Percentiles rank a stretch among this genome's conserved stretches.
Conservation (phyloP, 1,284 basidiomycete species). For the Mrakiaceae sp. region DNA sequence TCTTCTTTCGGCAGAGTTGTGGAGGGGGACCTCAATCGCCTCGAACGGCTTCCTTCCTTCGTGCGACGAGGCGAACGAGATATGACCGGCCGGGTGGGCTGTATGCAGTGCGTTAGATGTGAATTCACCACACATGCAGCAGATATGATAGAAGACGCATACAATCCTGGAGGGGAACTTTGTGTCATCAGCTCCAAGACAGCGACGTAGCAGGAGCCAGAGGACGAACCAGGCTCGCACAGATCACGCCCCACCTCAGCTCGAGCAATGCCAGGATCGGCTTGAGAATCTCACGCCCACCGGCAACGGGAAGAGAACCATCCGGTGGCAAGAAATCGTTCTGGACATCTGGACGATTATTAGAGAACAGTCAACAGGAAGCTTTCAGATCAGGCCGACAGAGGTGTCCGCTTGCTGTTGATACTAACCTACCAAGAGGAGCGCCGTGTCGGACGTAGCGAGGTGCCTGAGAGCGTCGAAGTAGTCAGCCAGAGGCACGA, state of each 20-base stretch:
- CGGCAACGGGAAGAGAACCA: conserved; percentile 45
- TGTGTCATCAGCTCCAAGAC: too few species aligned
- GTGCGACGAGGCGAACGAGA: conserved; percentile 54
- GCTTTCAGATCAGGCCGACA: too few species aligned
- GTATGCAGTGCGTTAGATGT: background rate
- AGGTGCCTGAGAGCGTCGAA: too few species aligned
- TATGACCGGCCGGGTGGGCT: conserved; percentile 48
- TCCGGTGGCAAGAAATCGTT: conserved; percentile 51
- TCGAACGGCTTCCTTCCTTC: conserved; percentile 36
- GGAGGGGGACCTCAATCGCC: conserved; percentile 29
- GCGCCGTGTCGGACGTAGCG: too few species aligned
- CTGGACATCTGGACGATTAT: conserved; percentile 41
- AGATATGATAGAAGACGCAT: too few species aligned
- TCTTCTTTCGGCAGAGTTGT: background rate
- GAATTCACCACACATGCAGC: too few species aligned
- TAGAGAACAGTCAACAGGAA: too few species aligned
- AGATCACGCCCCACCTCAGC: conserved; percentile 38
- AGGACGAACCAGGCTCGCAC: conserved; percentile 39
- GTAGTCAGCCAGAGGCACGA: too few species aligned
- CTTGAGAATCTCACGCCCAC: conserved; percentile 39
- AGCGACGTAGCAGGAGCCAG: background rate
- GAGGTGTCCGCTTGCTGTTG: too few species aligned
- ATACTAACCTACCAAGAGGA: too few species aligned
- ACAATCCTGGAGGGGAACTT: too few species aligned
- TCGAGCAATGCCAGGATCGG: too few species aligned